phyloP scores from a whole-genome alignment of 139 green algal genomes.

The Micractinium sp. region DNA sequence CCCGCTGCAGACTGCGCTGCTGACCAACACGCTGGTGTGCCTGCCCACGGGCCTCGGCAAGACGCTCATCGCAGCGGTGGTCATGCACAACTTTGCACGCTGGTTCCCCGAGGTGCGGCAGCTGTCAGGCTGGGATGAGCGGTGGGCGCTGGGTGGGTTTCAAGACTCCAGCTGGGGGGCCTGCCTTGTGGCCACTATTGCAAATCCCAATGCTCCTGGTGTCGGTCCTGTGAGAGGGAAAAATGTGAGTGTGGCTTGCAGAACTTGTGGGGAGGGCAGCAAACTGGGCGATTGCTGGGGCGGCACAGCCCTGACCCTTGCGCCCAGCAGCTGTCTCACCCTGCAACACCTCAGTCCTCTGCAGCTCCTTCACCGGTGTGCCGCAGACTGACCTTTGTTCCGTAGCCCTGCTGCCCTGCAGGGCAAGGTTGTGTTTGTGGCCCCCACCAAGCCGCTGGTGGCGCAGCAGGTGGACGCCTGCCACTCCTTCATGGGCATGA shows the following conservation, averaged over 20 bases:
- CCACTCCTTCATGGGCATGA: conserved; percentile 77
- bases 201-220: too few species aligned
- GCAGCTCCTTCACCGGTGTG: too few species aligned
- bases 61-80: conserved; percentile 95
- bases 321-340: too few species aligned
- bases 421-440: conserved; percentile 94
- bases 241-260: too few species aligned
- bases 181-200: too few species aligned
- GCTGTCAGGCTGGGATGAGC: neutral
- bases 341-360: too few species aligned
- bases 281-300: too few species aligned
- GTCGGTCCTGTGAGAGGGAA: too few species aligned
- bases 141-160: too few species aligned
- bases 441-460: conserved; percentile 93
- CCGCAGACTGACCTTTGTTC: neutral
- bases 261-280: too few species aligned
- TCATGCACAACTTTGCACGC: conserved; percentile 94
- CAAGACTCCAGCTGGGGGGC: too few species aligned
- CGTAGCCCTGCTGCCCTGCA: conserved; percentile 9
- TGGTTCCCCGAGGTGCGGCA: conserved; percentile 84
- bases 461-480: conserved; percentile 91
- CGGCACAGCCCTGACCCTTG: too few species aligned
- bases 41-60: conserved; percentile 97
- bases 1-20: conserved; percentile 63
- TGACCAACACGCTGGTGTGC: conserved; percentile 93